These are phyloP conservation scores for Sugiyamaella japonica DNA, from an alignment of 1,139 yeast genomes.

Conservation along the genomic window DNA sequence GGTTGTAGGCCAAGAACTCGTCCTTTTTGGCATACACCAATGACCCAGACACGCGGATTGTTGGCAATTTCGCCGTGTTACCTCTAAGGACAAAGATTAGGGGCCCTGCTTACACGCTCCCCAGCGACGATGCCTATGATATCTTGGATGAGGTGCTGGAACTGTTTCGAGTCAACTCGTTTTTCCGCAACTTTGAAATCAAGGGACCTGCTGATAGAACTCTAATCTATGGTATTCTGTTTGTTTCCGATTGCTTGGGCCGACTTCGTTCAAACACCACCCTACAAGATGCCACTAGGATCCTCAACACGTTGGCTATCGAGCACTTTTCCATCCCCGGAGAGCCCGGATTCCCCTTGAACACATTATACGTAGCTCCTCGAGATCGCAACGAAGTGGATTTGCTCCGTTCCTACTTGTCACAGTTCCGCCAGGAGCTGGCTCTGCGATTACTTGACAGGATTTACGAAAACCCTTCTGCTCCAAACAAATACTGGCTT, in stretches of 20 bases:
- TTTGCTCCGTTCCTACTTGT: slow-evolving; percentile 72
- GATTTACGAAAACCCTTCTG: slow-evolving; percentile 51
- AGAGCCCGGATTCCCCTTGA: slow-evolving; percentile 89
- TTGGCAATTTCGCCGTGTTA: slow-evolving; percentile 73
- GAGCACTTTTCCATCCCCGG: slow-evolving; percentile 94
- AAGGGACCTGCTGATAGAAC: slow-evolving; percentile 94
- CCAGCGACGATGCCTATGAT: slow-evolving; percentile 81
- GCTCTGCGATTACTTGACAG: slow-evolving; percentile 76
- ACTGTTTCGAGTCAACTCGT: slow-evolving; percentile 91
- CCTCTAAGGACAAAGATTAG: slow-evolving; percentile 82
- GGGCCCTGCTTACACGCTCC: slow-evolving; percentile 89
- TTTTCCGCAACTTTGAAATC: slow-evolving; percentile 94
- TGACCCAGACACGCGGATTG: slow-evolving; percentile 38
- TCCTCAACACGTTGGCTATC: slow-evolving; percentile 77
- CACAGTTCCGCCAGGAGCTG: slow-evolving; percentile 93
- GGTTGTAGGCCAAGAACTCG: slow-evolving; percentile 78
- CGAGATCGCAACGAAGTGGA: slow-evolving; percentile 73
- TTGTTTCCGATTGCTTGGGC: slow-evolving; percentile 78
- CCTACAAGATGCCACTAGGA: slow-evolving; percentile 65
- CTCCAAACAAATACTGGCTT: slow-evolving; percentile 73
- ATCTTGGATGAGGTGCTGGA: slow-evolving; percentile 89
- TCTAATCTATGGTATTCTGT: slow-evolving; percentile 93
- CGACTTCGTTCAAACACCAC: slow-evolving; percentile 47
- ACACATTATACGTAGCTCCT: slow-evolving; percentile 78
- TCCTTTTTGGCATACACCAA: slow-evolving; percentile 59